Evolutionary conservation across 257 asterid species (phyloP).

Genomic region (Cinchona pubescens): DNA sequence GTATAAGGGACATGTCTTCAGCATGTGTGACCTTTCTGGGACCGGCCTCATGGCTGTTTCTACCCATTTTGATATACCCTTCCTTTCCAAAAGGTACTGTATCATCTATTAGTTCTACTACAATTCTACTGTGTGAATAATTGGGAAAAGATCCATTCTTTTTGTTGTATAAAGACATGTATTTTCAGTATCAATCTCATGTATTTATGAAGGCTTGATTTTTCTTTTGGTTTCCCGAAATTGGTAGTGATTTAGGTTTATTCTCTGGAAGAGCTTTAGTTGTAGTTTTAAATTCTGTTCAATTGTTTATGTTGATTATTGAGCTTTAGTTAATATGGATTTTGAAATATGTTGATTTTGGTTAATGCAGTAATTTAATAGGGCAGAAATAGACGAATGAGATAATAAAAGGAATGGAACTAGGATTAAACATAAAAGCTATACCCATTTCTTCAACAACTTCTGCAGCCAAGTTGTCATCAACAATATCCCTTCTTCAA

Average conservation of each 20-base stretch:
- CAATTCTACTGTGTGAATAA: too few species aligned
- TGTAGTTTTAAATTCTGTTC: neutral
- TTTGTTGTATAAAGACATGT: neutral
- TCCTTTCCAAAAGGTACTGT: constrained; percentile 76
- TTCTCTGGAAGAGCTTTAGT: neutral
- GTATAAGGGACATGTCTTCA: constrained; percentile 90
- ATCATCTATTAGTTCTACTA: neutral
- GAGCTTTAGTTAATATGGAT: neutral
- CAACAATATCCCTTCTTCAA: constrained; percentile 68
- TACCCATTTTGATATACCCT: constrained; percentile 84
- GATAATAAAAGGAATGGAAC: neutral
- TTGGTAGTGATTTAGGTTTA: neutral
- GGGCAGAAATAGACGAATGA: neutral
- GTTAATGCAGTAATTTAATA: neutral
- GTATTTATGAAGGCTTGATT: neutral
- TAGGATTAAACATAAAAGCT: neutral
- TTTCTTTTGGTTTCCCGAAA: neutral
- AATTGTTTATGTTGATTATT: neutral
- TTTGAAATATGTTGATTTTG: neutral
- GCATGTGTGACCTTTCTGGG: constrained; percentile 95
- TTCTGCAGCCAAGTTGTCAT: constrained; percentile 61
- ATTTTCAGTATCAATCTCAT: neutral
- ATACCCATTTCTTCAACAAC: constrained; percentile 81
- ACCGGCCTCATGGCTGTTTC: constrained; percentile 93
- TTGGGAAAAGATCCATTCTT: neutral